Conservation (phyloP, 2,329 filamentous ascomycete genomes). For the Colletotrichum euphorbiae region DNA sequence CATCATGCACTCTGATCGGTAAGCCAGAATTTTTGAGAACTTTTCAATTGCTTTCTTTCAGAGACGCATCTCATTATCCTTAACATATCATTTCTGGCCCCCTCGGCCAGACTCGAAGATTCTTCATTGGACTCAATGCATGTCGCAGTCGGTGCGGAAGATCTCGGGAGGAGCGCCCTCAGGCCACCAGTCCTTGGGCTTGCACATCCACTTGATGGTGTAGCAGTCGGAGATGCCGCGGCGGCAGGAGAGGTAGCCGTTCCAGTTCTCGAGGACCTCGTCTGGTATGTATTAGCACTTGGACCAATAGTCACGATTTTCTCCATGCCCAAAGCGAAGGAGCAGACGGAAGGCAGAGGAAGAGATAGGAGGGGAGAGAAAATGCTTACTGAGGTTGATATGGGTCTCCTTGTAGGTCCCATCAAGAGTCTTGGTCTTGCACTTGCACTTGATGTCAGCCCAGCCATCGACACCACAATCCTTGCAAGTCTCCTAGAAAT, state of each 20-base stretch:
- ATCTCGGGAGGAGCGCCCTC: conserved; percentile 11
- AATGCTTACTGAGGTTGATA: conserved; percentile 21
- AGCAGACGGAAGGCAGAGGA: too few relatives aligned
- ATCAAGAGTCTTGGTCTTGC: neutral
- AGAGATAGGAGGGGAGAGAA: too few relatives aligned
- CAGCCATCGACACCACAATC: conserved; percentile 10
- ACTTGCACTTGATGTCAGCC: conserved; percentile 21
- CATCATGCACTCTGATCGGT: conserved; percentile 29
- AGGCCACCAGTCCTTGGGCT: conserved; percentile 29
- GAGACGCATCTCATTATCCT: neutral
- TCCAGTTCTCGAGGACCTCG: conserved; percentile 26
- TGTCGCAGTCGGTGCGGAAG: conserved; percentile 18
- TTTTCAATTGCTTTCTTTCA: neutral
- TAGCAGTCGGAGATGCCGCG: conserved; percentile 26
- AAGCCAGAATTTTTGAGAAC: conserved; percentile 18
- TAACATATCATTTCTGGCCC: neutral
- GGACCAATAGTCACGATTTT: too few relatives aligned
- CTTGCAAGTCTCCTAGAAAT: conserved; percentile 28
- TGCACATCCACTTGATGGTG: conserved; percentile 16
- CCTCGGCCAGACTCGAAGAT: neutral
- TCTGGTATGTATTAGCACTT: neutral
- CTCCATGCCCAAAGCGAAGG: too few relatives aligned
- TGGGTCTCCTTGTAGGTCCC: conserved; percentile 21
- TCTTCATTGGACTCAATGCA: neutral
- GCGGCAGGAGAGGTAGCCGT: conserved; percentile 31